phyloP scores from a whole-genome alignment of 2,329 filamentous ascomycete species.

The Cryphonectria radicalis region DNA sequence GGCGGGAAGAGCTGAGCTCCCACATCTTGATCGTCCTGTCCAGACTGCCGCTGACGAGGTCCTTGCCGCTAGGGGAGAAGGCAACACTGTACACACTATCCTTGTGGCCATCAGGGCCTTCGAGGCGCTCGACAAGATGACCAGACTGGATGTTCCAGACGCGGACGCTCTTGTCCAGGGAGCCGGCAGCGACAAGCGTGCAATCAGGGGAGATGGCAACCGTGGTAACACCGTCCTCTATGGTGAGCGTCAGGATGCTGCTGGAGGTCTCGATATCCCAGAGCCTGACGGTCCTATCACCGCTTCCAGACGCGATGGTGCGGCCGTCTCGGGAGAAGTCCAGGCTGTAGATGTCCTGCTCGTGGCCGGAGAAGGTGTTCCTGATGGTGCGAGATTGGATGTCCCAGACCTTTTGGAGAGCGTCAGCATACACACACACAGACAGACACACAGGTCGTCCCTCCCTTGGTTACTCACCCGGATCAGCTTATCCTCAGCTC shows the following conservation, averaged over 20 bases:
- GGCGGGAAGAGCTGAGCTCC: conserved; percentile 75
- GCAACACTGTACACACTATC: conserved; percentile 97
- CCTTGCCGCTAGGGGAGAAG: conserved; percentile 90
- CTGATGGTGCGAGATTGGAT: conserved; percentile 82
- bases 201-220: conserved; percentile 97
- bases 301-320: conserved; percentile 93
- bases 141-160: conserved; percentile 93
- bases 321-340: conserved; percentile 94
- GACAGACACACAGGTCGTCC: background rate
- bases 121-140: conserved; percentile 85
- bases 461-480: conserved; percentile 61
- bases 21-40: conserved; percentile 99
- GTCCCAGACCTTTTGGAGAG: conserved; percentile 82
- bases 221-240: conserved; percentile 96
- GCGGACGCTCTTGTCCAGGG: conserved; percentile 94
- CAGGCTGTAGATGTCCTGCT: conserved; percentile 97
- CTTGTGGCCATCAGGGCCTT: conserved; percentile 92
- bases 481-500: conserved; percentile 97
- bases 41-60: conserved; percentile 90
- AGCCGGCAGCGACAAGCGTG: conserved; percentile 91
- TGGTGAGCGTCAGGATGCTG: conserved; percentile 83
- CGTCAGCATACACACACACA: conserved; percentile 18
- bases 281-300: conserved; percentile 89
- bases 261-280: conserved; percentile 91
- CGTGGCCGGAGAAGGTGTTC: conserved; percentile 93